Base-by-base conservation (phyloP, 192 early-diverging fungal genomes). In the Gorgonomyces haynaldii region DNA sequence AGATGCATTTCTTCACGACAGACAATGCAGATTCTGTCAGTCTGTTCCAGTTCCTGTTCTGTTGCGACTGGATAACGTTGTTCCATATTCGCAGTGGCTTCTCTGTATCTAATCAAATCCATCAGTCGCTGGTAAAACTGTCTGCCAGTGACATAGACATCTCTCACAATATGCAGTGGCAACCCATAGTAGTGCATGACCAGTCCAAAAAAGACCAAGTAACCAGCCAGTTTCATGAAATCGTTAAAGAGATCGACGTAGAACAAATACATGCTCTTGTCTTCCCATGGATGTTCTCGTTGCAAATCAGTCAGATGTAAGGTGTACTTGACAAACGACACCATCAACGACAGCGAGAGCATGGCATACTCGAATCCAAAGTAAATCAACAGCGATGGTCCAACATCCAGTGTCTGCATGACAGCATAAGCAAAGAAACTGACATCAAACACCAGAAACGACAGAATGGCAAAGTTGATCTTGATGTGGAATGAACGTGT, bases 311-410 rank as follows among this genome's bases (percentile, higher is more conserved):
- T 80, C 1, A 82, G 61, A 52, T 98, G 86, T 15, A 98, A 66
- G 3, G 81, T 22, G 57, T 95, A 95, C 60, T 94, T 96, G 31
- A 79, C 76, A 44, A 78, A 63, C 2, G 79, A 83, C 12, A 84
- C 76, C 44, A 81, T 17, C 17, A 95, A 72, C n/a, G 71, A 67
- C 15, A 81, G 85, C 4, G 83, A 67, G 45, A 98, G 71, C 30
- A 98, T 79, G 1, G 89, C 78, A 50, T 91, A 96, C 86, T 96
- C 93, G 62, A 98, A 98, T 12, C 88, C 93, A 81, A 98, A 98
- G 52, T 95, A 86, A 37, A 96, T 86, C 81, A 98, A 88, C 88
- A 94, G 91, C 27, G 73, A 84, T 2, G 89, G 75, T 9, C 86
- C 87, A 38, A 71, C 64, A n/a, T 60, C 51, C 13, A 62, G 48